Evolutionary conservation across 768 basidiomycete genomes (phyloP).

Genomic region (Lyophyllum decastes): DNA sequence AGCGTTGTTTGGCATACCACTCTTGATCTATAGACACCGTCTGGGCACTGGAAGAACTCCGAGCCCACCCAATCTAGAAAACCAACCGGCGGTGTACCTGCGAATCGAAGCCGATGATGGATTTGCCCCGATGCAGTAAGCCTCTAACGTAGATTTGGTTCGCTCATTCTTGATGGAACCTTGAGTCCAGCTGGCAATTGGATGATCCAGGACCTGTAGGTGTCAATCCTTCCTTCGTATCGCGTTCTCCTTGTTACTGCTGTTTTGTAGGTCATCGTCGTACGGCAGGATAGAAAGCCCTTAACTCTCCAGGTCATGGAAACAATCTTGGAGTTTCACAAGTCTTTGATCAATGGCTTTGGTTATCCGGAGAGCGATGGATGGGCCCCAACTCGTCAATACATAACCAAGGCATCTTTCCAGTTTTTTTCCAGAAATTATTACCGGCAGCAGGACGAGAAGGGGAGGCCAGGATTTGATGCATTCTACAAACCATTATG

Average conservation of each 20-base stretch:
- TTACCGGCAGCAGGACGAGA: not conserved
- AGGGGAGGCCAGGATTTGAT: not conserved
- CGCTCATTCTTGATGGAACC: too few species aligned
- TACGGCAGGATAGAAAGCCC: constrained; percentile 17
- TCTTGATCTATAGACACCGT: not conserved
- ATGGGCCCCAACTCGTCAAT: not conserved
- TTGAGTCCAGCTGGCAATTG: not conserved
- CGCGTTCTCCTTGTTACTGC: not conserved
- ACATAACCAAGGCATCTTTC: not conserved
- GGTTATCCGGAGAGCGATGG: not conserved
- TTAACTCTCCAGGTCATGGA: constrained; percentile 14
- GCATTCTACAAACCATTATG: not conserved
- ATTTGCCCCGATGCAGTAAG: not conserved
- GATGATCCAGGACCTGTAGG: constrained; percentile 6
- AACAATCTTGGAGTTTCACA: constrained; percentile 18
- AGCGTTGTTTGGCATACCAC: constrained; percentile 13
- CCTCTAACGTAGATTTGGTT: too few species aligned
- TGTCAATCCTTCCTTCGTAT: not conserved
- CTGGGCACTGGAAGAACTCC: not conserved
- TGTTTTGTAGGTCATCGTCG: constrained; percentile 12
- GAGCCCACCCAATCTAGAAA: not conserved
- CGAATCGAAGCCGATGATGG: not conserved
- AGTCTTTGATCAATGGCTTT: not conserved
- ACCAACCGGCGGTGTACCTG: not conserved
- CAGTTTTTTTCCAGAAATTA: not conserved